Evolutionary conservation across 176 grass and related monocot species (phyloP).

Genomic region (Cymbopogon citratus): DNA sequence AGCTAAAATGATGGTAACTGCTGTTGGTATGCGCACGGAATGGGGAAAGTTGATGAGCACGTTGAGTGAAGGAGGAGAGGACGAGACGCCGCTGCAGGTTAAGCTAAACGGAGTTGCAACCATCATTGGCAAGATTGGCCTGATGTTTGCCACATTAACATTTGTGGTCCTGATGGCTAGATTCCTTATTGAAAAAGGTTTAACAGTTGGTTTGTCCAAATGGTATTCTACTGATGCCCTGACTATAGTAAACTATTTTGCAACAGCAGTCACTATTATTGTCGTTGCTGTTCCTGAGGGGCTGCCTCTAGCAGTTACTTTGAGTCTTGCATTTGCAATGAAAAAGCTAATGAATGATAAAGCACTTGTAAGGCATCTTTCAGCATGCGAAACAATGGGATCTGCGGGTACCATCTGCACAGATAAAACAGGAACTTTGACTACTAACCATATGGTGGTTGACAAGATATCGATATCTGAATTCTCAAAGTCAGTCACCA

Average conservation of each 20-base stretch:
- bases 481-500: conserved; percentile 44
- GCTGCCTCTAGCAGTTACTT: conserved; percentile 83
- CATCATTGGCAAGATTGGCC: conserved; percentile 88
- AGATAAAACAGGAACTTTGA: conserved; percentile 96
- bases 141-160: conserved; percentile 69
- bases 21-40: conserved; percentile 93
- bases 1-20: conserved; percentile 78
- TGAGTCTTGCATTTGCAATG: conserved; percentile 99
- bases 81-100: conserved; percentile 95
- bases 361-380: conserved; percentile 86
- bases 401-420: conserved; percentile 92
- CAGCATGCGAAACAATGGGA: conserved; percentile 96
- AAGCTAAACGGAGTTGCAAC: conserved; percentile 97
- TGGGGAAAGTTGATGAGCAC: conserved; percentile 96
- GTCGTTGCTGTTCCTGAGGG: conserved; percentile 99
- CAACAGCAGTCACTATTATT: conserved; percentile 87
- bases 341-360: conserved; percentile 96
- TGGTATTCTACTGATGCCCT: conserved; percentile 80
- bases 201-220: conserved; percentile 49
- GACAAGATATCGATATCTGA: conserved; percentile 87
- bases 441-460: conserved; percentile 95
- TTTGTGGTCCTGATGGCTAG: conserved; percentile 71
- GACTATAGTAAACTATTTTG: conserved; percentile 85
- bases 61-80: conserved; percentile 82
- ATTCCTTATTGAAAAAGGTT: conserved; percentile 55